These are phyloP conservation scores for Boletus pseudo-olivaceus DNA, from an alignment of 768 basidiomycete genomes.

Conservation along the genomic window DNA sequence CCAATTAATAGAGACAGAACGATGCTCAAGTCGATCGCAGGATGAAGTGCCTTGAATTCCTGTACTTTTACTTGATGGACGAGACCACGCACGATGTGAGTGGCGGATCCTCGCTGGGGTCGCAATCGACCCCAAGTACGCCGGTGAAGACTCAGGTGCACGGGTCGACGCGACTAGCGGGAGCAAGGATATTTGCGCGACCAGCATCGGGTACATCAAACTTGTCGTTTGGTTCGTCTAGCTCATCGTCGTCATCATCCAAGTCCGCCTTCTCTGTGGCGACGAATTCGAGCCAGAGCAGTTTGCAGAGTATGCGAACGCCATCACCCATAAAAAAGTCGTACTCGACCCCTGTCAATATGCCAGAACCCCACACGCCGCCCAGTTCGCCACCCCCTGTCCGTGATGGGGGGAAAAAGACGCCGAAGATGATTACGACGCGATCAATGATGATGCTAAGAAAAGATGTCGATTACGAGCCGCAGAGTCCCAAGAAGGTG, in stretches of 20 bases:
- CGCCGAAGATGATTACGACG: slow-evolving; percentile 23
- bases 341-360: slow-evolving; percentile 18
- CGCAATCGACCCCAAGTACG: slow-evolving; percentile 36
- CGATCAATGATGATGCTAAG: slow-evolving; percentile 62
- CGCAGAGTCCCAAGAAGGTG: slow-evolving; percentile 65
- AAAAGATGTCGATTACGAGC: slow-evolving; percentile 70
- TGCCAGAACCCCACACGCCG: slow-evolving; percentile 20
- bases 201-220: slow-evolving; percentile 16
- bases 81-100: slow-evolving; percentile 45
- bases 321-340: slow-evolving; percentile 45
- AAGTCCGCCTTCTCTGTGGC: slow-evolving; percentile 42
- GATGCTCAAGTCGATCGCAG: slow-evolving; percentile 37
- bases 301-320: slow-evolving; percentile 26
- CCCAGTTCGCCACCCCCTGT: slow-evolving; percentile 26
- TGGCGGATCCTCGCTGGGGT: background rate
- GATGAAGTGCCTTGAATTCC: slow-evolving; percentile 94
- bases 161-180: slow-evolving; percentile 14
- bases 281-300: slow-evolving; percentile 30
- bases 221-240: slow-evolving; percentile 21
- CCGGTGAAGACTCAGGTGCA: slow-evolving; percentile 25
- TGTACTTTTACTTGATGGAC: slow-evolving; percentile 93
- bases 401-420: slow-evolving; percentile 23
- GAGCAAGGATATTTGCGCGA: slow-evolving; percentile 26
- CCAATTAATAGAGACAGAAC: slow-evolving; percentile 37
- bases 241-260: slow-evolving; percentile 27